These are phyloP conservation scores for Basidiobolus meristosporus DNA, from an alignment of 371 early-diverging fungal genomes.

Conservation along the genomic window DNA sequence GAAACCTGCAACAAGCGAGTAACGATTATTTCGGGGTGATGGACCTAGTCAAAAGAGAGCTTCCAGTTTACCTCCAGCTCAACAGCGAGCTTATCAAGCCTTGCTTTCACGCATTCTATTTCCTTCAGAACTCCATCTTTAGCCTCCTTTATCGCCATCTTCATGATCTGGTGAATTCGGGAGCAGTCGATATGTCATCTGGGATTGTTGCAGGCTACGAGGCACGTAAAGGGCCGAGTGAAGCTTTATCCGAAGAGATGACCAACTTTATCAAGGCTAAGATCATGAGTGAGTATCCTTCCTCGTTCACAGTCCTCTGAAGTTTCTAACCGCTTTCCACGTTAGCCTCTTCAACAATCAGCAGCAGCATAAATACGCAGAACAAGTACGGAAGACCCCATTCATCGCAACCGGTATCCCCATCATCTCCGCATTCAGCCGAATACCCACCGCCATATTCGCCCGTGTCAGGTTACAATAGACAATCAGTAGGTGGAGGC, in stretches of 20 bases:
- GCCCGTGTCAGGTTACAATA: not conserved
- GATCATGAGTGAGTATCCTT: too few species aligned
- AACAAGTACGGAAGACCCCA: not conserved
- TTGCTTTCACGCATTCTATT: not conserved
- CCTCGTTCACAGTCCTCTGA: too few species aligned
- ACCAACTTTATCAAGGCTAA: too few species aligned
- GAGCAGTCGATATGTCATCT: not conserved
- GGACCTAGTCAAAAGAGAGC: not conserved
- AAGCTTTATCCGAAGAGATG: not conserved
- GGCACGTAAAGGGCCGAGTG: not conserved
- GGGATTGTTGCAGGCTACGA: not conserved
- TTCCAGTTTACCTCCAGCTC: not conserved
- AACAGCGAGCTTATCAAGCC: not conserved
- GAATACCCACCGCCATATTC: not conserved
- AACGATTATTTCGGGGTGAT: not conserved
- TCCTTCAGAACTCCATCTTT: not conserved
- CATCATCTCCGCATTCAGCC: not conserved
- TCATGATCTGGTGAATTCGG: not conserved
- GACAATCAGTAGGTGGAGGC: not conserved
- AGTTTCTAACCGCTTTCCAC: too few species aligned
- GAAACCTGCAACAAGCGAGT: not conserved
- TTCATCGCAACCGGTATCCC: not conserved
- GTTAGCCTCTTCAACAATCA: too few species aligned
- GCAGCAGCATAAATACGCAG: too few species aligned
- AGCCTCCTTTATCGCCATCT: not conserved